A percentile compares a stretch with the other conserved stretches of the same genome.
phyloP scores from a whole-genome alignment of 306 rosid genomes.

The Trifolium pratense region DNA sequence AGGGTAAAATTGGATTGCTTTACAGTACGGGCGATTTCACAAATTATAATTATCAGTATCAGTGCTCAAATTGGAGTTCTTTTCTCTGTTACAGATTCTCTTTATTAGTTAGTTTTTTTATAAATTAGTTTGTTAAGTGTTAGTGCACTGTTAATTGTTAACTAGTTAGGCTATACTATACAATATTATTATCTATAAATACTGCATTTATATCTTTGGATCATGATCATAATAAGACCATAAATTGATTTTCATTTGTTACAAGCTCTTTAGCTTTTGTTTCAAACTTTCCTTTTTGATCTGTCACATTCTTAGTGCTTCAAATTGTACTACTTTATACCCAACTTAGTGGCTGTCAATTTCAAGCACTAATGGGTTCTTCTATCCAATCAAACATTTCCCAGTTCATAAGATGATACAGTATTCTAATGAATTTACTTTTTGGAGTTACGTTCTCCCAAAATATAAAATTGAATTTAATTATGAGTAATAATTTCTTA shows the following conservation, averaged over 20 bases:
- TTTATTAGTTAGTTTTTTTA: background rate
- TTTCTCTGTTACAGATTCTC: background rate
- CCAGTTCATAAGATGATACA: background rate
- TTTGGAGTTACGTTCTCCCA: background rate
- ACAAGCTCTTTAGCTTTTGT: background rate
- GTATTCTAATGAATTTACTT: background rate
- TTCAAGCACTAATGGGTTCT: conserved; percentile 1
- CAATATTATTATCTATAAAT: background rate
- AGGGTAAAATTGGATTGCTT: background rate
- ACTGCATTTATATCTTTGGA: background rate
- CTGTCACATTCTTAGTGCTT: background rate
- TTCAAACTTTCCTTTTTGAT: background rate
- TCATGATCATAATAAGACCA: background rate
- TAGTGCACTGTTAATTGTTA: background rate
- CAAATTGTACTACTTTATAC: background rate
- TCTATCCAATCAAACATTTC: conserved; percentile 28
- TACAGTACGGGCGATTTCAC: background rate
- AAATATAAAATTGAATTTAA: background rate
- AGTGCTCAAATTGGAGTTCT: background rate
- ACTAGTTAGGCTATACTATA: background rate
- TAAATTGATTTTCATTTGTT: background rate
- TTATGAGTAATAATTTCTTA: background rate
- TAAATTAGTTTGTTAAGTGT: no score
- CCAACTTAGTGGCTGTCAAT: conserved; percentile 25
- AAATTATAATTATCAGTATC: background rate